A percentile compares a stretch with the other conserved stretches of the same genome.
phyloP scores from a whole-genome alignment of 2,329 filamentous ascomycete species.

The Colletotrichum somersetense region DNA sequence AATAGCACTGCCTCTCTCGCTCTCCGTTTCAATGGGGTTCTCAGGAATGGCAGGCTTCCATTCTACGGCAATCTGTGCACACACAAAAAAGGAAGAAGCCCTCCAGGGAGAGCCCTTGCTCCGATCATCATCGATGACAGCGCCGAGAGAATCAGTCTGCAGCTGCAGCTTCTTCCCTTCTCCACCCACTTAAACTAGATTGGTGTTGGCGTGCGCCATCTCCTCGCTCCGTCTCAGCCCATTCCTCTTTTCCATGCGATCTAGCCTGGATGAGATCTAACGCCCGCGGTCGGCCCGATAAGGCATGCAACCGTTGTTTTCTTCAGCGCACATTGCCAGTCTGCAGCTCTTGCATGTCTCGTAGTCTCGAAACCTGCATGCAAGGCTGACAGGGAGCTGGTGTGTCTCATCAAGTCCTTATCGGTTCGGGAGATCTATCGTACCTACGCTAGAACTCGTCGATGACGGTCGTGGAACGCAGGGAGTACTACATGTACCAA shows the following conservation, averaged over 20 bases:
- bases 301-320: constrained; percentile 33
- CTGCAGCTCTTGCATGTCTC: background rate
- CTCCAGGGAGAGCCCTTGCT: constrained; percentile 17
- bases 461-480: background rate
- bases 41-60: background rate
- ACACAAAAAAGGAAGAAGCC: background rate
- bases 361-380: constrained; percentile 1
- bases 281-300: constrained; percentile 40
- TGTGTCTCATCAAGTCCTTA: background rate
- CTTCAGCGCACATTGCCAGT: constrained; percentile 21
- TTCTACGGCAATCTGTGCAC: background rate
- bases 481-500: background rate
- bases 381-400: constrained; percentile 31
- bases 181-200: constrained; percentile 10
- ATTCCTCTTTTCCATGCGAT: constrained; percentile 26
- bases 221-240: constrained; percentile 7
- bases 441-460: background rate
- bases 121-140: constrained; percentile 36
- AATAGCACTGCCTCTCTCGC: constrained; percentile 24
- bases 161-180: constrained; percentile 8
- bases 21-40: background rate
- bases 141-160: constrained; percentile 26
- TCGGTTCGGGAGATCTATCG: background rate
- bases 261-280: constrained; percentile 27
- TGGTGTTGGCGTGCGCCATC: no score